Base-by-base conservation (phyloP, 371 early-diverging fungal genomes). In the Mortierella sp. region DNA sequence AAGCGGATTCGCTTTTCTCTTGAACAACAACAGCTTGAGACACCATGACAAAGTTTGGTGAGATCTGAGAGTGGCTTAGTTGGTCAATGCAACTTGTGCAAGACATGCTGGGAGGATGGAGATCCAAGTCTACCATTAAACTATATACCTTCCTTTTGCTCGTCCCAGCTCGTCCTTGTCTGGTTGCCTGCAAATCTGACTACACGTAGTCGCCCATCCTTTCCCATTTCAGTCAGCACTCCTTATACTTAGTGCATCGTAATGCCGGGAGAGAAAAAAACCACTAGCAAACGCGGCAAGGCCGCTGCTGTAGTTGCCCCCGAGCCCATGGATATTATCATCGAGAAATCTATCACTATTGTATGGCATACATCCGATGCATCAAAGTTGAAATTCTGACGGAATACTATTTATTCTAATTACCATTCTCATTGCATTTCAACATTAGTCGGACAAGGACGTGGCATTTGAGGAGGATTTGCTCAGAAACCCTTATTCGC, bases 391-490 rank as follows among this genome's bases (percentile, higher is more conserved):
- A 5, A 8, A n/a, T 16, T 50, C n/a, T 50, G 4, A n/a, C n/a
- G 5, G 16, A 50, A n/a, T 43, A 0, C 43, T 43, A 4, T 50
- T n/a, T 50, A 47, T 47, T 43, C 32, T 63, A 36, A 47, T 10
- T 3, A 45, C 13, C 57, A 50, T 50, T 50, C 50, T n/a, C 55
- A 55, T 55, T 55, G 10, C 15, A 55, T 28, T 32, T 67, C 10
- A 47, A 55, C 22, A 10, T 28, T 86, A 91, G 91, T 79, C 84
- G 58, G 91, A 92, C 70, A 88, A 88, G 70, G 94, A 94, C 81
- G 75, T 92, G 60, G 90, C 93, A 11, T 97, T 94, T 76, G 99
- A 99, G 83, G 96, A 97, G 76, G 98, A 97, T 69, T 88, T 97
- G 50, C 83, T 93, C 62, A 90, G 96, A 21, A 92, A 95, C 77